Evolutionary conservation across 1,139 yeast genomes (phyloP).

Genomic region (Saccharomycopsis hybrid): DNA sequence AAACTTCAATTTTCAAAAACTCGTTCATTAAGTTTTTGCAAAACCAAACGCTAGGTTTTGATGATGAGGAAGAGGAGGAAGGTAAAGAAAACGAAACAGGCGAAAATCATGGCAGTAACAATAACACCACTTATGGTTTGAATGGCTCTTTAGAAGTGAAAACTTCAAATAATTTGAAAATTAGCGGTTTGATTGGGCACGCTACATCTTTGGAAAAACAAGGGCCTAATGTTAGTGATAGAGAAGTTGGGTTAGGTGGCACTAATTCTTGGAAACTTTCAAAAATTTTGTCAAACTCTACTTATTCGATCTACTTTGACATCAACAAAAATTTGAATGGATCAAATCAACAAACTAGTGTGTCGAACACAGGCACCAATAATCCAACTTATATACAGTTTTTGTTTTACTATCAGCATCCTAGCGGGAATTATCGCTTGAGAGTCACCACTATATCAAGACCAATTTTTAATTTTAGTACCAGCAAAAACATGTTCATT

Average conservation of each 20-base stretch:
- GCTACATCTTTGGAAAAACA: conserved; percentile 34
- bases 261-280: conserved; percentile 61
- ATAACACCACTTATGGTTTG: conserved; percentile 33
- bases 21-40: conserved; percentile 44
- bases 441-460: conserved; percentile 50
- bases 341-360: conserved; percentile 16
- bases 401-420: conserved; percentile 68
- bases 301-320: conserved; percentile 54
- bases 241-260: conserved; percentile 42
- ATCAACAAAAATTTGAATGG: conserved; percentile 34
- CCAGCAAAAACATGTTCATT: conserved; percentile 27
- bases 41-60: conserved; percentile 7
- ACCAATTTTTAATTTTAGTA: conserved; percentile 26
- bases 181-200: conserved; percentile 57
- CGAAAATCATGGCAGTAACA: neutral
- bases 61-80: conserved; percentile 4
- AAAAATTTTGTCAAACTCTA: conserved; percentile 47
- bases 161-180: conserved; percentile 39
- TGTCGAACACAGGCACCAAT: neutral
- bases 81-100: conserved; percentile 1
- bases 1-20: conserved; percentile 60
- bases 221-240: conserved; percentile 28
- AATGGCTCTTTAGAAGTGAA: conserved; percentile 56
- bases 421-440: conserved; percentile 37
- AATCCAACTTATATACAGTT: conserved; percentile 47